Percentiles rank a stretch among this genome's conserved stretches.
Evolutionary conservation across 495 filamentous ascomycete genomes (phyloP).

Genomic region (Trichoderma orchidacearum): DNA sequence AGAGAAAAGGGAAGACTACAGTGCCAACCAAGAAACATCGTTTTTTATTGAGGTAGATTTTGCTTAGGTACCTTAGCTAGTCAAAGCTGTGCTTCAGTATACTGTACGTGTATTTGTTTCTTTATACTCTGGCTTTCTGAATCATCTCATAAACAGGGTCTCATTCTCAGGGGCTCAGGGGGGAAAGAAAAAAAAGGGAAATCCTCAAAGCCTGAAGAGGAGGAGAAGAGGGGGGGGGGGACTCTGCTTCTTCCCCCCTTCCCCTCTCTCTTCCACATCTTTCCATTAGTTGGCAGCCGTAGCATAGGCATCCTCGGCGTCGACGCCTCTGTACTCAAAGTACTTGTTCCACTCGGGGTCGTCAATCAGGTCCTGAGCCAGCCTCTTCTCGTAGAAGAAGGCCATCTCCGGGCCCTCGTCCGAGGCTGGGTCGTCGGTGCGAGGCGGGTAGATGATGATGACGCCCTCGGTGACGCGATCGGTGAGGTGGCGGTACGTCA

Average conservation of each 20-base stretch:
- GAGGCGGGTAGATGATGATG: conserved; percentile 16
- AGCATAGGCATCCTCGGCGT: conserved; percentile 6
- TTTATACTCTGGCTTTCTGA: no score
- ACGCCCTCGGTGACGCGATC: conserved; percentile 14
- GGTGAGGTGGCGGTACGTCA: conserved; percentile 14
- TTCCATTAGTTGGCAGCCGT: not conserved
- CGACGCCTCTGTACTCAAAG: conserved; percentile 27
- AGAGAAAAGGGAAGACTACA: no score
- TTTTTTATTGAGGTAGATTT: no score
- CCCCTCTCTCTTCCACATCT: not conserved
- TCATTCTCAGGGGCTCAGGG: no score
- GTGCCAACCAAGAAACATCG: no score
- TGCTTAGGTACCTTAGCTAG: no score
- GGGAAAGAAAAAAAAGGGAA: no score
- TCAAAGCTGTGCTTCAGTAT: no score
- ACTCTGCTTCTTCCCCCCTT: not conserved
- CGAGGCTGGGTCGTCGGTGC: conserved; percentile 5
- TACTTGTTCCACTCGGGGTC: conserved; percentile 24
- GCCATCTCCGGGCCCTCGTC: conserved; percentile 32
- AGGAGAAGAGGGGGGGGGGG: no score
- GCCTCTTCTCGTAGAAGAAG: conserved; percentile 22
- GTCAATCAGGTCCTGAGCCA: conserved; percentile 17
- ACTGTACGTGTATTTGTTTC: no score
- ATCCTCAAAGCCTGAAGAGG: no score
- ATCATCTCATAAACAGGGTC: no score